A percentile compares a stretch with the other conserved stretches of the same genome.
Conservation (phyloP, 768 basidiomycete genomes). For the Podaxis sp. region DNA sequence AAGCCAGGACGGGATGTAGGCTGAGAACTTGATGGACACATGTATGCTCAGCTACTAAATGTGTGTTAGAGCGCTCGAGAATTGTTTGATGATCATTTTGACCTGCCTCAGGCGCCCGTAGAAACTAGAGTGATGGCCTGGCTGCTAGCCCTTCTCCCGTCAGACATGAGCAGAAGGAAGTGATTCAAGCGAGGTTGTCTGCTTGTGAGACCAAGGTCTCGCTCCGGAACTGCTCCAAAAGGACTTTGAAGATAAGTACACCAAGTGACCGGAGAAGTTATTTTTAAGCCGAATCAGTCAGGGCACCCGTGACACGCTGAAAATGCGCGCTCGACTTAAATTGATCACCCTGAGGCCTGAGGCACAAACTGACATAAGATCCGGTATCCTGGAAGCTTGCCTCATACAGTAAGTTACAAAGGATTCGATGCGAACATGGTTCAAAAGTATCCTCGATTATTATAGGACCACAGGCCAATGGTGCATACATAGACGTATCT, state of each 20-base stretch:
- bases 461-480: no score
- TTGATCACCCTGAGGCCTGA: no score
- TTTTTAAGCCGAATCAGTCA: no score
- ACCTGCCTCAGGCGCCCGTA: not conserved
- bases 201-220: not conserved
- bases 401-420: no score
- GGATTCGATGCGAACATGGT: no score
- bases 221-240: no score
- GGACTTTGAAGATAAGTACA: not conserved
- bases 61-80: not conserved
- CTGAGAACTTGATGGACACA: conserved; percentile 1
- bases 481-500: no score
- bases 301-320: no score
- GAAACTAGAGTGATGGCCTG: not conserved
- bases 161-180: not conserved
- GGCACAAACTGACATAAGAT: no score
- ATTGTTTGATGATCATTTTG: not conserved
- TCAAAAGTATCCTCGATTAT: no score
- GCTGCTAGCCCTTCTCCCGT: not conserved
- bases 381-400: no score
- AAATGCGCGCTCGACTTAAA: no score
- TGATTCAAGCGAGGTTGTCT: not conserved
- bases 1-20: not conserved
- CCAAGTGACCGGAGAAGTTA: not conserved
- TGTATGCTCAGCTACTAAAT: not conserved